Conservation (phyloP, 2,329 filamentous ascomycete species). For the Fusarium stilboides region DNA sequence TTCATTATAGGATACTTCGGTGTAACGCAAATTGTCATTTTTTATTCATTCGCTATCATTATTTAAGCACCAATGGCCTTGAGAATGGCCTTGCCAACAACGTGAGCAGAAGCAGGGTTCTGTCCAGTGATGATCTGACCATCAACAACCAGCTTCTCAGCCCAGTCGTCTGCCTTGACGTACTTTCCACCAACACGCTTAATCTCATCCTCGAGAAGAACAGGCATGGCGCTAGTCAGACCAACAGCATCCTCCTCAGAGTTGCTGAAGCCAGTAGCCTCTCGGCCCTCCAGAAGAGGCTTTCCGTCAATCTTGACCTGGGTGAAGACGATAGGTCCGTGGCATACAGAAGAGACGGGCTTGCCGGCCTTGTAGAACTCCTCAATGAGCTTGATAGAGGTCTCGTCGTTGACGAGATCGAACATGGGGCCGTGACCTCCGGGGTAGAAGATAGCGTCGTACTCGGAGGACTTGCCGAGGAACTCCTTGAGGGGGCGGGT, state of each 20-base stretch:
- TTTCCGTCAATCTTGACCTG: conserved; percentile 70
- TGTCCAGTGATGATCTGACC: conserved; percentile 71
- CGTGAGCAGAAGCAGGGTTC: conserved; percentile 69
- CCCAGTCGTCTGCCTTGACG: conserved; percentile 69
- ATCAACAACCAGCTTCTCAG: conserved; percentile 64
- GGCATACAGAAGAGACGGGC: conserved; percentile 77
- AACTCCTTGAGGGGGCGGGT: conserved; percentile 72
- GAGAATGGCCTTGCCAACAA: conserved; percentile 66
- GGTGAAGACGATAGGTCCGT: conserved; percentile 75
- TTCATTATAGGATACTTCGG: neutral
- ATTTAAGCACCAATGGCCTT: conserved; percentile 58
- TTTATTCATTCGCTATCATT: neutral
- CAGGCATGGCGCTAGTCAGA: conserved; percentile 69
- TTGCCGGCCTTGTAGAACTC: conserved; percentile 75
- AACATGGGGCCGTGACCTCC: conserved; percentile 76
- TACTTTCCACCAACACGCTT: conserved; percentile 68
- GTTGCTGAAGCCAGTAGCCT: conserved; percentile 75
- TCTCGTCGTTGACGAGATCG: conserved; percentile 71
- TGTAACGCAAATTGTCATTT: neutral
- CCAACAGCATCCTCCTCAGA: conserved; percentile 67
- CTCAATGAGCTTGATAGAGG: conserved; percentile 71
- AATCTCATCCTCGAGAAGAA: conserved; percentile 70
- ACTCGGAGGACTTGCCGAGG: conserved; percentile 70
- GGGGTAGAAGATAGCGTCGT: conserved; percentile 73
- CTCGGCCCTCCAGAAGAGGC: conserved; percentile 68